phyloP scores from a whole-genome alignment of 2,329 filamentous ascomycete genomes.

The Colletotrichum tofieldiae region DNA sequence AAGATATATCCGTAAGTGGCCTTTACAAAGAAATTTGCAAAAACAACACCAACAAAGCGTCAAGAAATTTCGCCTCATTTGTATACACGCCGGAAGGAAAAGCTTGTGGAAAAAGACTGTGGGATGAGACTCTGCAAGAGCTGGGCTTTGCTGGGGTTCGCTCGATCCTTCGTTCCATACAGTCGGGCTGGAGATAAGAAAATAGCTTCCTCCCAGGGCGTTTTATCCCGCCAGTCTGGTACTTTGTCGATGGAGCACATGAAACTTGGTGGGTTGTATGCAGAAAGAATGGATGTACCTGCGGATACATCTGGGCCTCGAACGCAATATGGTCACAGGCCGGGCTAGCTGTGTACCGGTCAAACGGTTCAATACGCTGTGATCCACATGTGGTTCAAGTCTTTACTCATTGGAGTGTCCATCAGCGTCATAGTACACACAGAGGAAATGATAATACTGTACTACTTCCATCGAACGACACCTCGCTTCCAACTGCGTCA shows the following conservation, averaged over 20 bases:
- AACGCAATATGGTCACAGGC: background rate
- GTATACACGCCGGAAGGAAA: constrained; percentile 41
- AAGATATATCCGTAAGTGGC: constrained; percentile 60
- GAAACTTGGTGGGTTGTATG: constrained; percentile 11
- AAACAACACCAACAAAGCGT: background rate
- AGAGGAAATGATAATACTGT: background rate
- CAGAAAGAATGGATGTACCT: background rate
- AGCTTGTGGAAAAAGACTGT: constrained; percentile 27
- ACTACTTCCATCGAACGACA: background rate
- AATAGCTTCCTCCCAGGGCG: background rate
- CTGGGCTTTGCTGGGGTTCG: constrained; percentile 44
- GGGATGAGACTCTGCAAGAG: constrained; percentile 44
- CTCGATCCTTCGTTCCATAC: constrained; percentile 30
- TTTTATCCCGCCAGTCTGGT: constrained; percentile 8
- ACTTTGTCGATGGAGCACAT: background rate
- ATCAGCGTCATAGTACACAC: background rate
- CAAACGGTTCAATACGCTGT: background rate
- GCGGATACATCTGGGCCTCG: background rate
- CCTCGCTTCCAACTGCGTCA: background rate
- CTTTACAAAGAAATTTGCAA: background rate
- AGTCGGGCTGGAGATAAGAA: constrained; percentile 4
- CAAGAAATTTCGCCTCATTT: constrained; percentile 48
- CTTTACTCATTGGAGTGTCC: background rate
- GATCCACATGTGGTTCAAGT: background rate
- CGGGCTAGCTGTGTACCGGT: background rate